phyloP scores from a whole-genome alignment of 305 asterid genomes.

The Rubia peregrina region DNA sequence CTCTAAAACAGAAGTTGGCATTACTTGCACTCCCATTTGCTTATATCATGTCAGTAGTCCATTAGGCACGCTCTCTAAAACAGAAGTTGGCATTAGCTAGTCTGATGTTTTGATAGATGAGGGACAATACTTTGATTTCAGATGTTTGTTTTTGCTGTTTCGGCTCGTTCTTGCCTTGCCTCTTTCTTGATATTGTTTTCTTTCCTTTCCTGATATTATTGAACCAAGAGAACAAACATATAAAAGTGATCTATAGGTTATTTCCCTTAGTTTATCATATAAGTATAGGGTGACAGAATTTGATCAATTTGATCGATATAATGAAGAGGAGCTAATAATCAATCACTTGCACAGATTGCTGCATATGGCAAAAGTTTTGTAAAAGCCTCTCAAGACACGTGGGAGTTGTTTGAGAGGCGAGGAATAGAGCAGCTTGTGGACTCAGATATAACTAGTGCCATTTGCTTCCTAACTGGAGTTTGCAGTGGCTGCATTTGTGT shows the following conservation, averaged over 20 bases:
- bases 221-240: background rate
- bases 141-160: conserved; percentile 3
- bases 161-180: background rate
- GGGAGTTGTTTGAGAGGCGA: conserved; percentile 73
- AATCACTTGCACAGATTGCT: conserved; percentile 51
- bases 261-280: background rate
- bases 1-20: background rate
- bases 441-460: conserved; percentile 80
- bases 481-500: conserved; percentile 87
- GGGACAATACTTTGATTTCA: background rate
- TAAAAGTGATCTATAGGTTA: background rate
- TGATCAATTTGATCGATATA: background rate
- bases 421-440: conserved; percentile 72
- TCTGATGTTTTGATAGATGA: background rate
- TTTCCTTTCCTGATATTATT: background rate
- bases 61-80: background rate
- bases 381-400: conserved; percentile 80
- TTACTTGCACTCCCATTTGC: background rate
- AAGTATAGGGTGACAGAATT: background rate
- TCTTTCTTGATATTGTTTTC: no score
- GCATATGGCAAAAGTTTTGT: conserved; percentile 82
- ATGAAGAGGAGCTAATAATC: background rate
- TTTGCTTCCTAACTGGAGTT: conserved; percentile 84
- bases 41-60: background rate
- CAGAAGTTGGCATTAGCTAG: background rate